Conservation (phyloP, 2,329 filamentous ascomycete species). For the Xylariaceae sp. region DNA sequence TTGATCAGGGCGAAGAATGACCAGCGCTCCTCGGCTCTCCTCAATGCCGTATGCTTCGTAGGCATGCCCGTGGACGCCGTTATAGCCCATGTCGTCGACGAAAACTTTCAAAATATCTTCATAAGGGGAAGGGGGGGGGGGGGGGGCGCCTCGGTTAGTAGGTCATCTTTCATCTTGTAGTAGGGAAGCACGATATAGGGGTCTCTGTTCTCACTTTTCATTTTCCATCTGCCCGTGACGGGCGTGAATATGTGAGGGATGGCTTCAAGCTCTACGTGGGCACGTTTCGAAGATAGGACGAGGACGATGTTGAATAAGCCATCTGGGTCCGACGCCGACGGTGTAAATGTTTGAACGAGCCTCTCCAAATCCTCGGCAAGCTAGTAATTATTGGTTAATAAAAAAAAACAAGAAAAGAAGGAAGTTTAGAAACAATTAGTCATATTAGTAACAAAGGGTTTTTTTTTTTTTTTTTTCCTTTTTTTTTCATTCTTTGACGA, state of each 20-base stretch:
- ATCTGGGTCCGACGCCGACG: conserved; percentile 40
- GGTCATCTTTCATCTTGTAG: neutral
- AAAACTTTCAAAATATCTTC: conserved; percentile 55
- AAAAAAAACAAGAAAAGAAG: neutral
- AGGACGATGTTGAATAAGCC: conserved; percentile 53
- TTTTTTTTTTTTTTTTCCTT: neutral
- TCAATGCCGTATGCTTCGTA: conserved; percentile 53
- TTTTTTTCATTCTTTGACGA: neutral
- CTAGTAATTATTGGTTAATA: conserved; percentile 14
- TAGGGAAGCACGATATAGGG: neutral
- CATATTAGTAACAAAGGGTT: neutral
- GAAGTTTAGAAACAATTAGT: neutral
- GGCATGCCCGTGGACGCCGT: conserved; percentile 50
- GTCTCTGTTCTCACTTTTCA: conserved; percentile 40
- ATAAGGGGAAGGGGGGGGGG: too few species aligned
- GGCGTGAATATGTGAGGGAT: conserved; percentile 55
- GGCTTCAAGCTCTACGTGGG: conserved; percentile 43
- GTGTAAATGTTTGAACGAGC: conserved; percentile 38
- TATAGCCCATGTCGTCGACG: conserved; percentile 50
- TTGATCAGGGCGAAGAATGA: conserved; percentile 57
- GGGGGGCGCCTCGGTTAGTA: neutral
- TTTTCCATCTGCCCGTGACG: conserved; percentile 47
- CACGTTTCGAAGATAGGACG: conserved; percentile 44
- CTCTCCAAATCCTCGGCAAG: conserved; percentile 20
- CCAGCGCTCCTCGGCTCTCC: conserved; percentile 39